Evolutionary conservation across 192 early-diverging fungal genomes (phyloP).

Genomic region (Rhizophagus prolifer): DNA sequence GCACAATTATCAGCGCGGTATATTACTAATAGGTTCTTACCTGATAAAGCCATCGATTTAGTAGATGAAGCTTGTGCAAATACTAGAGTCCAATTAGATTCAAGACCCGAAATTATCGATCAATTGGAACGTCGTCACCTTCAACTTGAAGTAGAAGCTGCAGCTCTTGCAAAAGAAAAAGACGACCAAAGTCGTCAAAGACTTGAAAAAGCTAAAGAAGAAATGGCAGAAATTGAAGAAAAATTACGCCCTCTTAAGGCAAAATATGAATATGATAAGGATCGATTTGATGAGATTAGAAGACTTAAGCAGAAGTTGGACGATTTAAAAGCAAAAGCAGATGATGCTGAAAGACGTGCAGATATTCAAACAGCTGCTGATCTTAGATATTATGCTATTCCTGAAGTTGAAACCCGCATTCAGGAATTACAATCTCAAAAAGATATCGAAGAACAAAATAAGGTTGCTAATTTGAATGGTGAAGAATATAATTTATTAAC

Average conservation of each 20-base stretch:
- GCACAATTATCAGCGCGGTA: conserved; percentile 74
- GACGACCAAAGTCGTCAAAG: conserved; percentile 78
- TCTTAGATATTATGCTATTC: conserved; percentile 90
- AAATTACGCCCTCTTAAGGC: conserved; percentile 87
- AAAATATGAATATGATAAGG: conserved; percentile 82
- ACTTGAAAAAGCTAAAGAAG: conserved; percentile 74
- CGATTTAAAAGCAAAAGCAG: conserved; percentile 79
- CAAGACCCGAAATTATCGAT: conserved; percentile 96
- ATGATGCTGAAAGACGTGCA: conserved; percentile 79
- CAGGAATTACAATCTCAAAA: conserved; percentile 67
- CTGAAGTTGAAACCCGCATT: conserved; percentile 81
- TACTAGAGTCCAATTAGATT: conserved; percentile 93
- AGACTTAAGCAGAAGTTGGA: conserved; percentile 86
- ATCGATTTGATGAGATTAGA: conserved; percentile 86
- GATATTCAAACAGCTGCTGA: conserved; percentile 90
- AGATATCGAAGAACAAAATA: conserved; percentile 61
- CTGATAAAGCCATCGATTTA: conserved; percentile 82
- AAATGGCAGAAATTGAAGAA: conserved; percentile 81
- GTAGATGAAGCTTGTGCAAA: conserved; percentile 97
- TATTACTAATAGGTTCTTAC: conserved; percentile 70
- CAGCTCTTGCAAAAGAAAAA: conserved; percentile 92
- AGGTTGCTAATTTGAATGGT: conserved; percentile 39
- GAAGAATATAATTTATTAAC: conserved; percentile 61
- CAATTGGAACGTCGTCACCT: conserved; percentile 87
- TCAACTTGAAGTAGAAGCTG: conserved; percentile 95